These are phyloP conservation scores for Sphenostylis stenocarpa DNA, from an alignment of 306 rosid genomes.

Conservation along the genomic window DNA sequence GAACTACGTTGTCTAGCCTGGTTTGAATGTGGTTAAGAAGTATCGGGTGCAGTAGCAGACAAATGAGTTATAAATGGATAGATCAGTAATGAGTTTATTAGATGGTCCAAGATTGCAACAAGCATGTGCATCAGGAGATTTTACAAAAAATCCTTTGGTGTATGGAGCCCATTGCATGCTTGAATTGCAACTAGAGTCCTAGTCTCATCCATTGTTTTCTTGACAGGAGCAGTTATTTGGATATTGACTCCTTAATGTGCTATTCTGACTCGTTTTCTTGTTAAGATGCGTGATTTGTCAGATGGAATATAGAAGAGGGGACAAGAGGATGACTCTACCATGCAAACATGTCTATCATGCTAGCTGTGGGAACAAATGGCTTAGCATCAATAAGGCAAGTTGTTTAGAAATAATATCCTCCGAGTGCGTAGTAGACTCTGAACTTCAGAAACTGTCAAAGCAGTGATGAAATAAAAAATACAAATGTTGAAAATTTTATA, in stretches of 20 bases:
- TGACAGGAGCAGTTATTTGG: no score
- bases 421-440: not conserved
- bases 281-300: conserved; percentile 95
- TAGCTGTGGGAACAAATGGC: conserved; percentile 86
- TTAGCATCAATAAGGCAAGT: conserved; percentile 92
- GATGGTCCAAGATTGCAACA: no score
- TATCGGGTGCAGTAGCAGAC: not conserved
- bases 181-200: not conserved
- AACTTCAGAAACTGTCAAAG: not conserved
- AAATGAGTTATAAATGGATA: no score
- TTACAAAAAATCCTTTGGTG: not conserved
- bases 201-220: not conserved
- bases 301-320: conserved; percentile 91
- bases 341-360: conserved; percentile 90
- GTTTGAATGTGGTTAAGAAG: not conserved
- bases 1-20: not conserved
- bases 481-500: not conserved
- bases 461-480: not conserved
- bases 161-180: not conserved
- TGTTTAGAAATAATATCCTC: not conserved
- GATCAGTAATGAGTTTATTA: no score
- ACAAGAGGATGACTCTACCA: conserved; percentile 72
- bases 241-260: not conserved
- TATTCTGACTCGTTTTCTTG: conserved; percentile 24
- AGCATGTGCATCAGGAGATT: no score